Base-by-base conservation (phyloP, 208 protist genomes). In the Phytomonas sp. region DNA sequence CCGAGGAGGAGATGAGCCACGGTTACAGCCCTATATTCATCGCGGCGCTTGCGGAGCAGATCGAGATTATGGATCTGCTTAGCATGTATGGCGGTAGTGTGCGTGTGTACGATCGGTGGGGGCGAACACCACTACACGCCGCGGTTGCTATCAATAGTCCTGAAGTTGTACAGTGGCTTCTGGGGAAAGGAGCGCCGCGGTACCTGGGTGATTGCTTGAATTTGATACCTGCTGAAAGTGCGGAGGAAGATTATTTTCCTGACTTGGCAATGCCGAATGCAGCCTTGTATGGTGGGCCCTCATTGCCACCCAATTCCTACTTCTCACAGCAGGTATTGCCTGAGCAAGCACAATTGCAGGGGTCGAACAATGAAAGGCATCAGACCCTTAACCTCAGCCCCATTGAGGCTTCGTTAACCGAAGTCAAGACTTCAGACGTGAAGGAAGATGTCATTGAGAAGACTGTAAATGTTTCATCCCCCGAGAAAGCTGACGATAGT, bases 1-100 rank as follows among this genome's bases (percentile, higher is more conserved):
- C 74, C 8, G 69, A 75, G n/a, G 77, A 73, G n/a, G 83, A 93
- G 66, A 93, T 95, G 88, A 85, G 81, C 70, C 90, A 95, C 72
- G 90, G 90, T 61, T 95, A 93, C 77, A 93, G 84, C 63, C 90
- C 90, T 37, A 81, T 93, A 68, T 95, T 92, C 70, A 86, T 93
- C 71, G 86, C 90, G 10, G 78, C 89, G 63, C 78, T 95, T 59
- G 79, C 76, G 14, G 87, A 91, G 67, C 84, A 89, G 63, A 62
- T 93, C 5, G 86, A 86, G 37, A 78, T 92, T 19, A 80, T 93
- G 71, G 78, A 86, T 32, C 67, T 91, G 36, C 74, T 95, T 52
- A 76, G 77, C 66, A 63, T 71, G 30, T 81, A 79, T 70, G 90
- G 90, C 1, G 90, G 87, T 49, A 91, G 81, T 69, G 65, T 95